Base-by-base conservation (phyloP, 2,329 filamentous ascomycete species). In the Nigrospora osmanthi region DNA sequence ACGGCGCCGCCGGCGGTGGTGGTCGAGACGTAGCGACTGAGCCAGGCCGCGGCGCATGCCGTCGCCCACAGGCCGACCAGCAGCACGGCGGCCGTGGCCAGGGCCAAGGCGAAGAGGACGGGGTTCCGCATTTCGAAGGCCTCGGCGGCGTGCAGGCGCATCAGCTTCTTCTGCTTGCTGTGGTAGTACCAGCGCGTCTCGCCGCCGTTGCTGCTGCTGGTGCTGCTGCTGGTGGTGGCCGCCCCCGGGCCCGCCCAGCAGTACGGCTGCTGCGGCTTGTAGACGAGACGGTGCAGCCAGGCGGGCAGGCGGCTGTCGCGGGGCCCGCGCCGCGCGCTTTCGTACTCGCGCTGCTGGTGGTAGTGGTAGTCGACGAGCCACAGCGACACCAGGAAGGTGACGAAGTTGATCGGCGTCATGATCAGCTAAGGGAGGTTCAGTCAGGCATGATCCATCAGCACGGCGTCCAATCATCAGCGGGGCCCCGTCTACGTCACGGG, bases 361-460 rank as follows among this genome's bases (percentile, higher is more conserved):
- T 79, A 68, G 47, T 70, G 70, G 42, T 73, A 65, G 64, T 86
- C 81, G 37, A 86, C 72, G 42, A 84, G 61, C 57, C 74, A 71
- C 38, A 87, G 74, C 2, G 82, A 85, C 51, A 85, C 38, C 36
- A 87, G 60, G 63, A 86, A 85, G 17, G 79, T 75, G 42, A 79
- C 67, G 58, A 85, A 77, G 51, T 80, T 71, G 49, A 86, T 52
- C 9, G 83, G 81, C 0, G 80, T 83, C 63, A 83, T 69, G 52
- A 86, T 52, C 16, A 69, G 44, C 71, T 75, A 46, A n/a, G n/a
- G n/a, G n/a, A n/a, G n/a, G 12, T 13, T n/a, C n/a, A n/a, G 33
- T 11, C 34, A 28, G 9, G 10, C 23, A 28, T 10, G 10, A 28
- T 23, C 19, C 5, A 28, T 28, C 23, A 28, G 23, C 23, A 28